Evolutionary conservation across 768 basidiomycete species (phyloP), one percentile per base, ranked within the genome.

Genomic region (Coprinopsis sp.): DNA sequence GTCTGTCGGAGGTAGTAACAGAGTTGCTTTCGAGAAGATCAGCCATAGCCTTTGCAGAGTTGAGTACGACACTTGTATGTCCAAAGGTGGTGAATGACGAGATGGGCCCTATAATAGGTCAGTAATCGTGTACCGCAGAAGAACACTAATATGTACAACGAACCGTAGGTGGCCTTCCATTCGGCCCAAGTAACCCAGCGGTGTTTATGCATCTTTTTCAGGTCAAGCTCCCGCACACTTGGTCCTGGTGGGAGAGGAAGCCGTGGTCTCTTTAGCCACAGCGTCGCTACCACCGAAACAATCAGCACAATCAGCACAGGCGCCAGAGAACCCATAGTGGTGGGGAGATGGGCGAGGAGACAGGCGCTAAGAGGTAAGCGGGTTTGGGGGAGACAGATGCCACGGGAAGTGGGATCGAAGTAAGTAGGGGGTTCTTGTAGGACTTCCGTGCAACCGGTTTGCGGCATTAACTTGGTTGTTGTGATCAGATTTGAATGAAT

Each of bases 1-100:
- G 76, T 25, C 77, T 61, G 50, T 76, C 76, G 4, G 77, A 77
- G 51, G 79, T 78, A 36, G 75, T 69, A 11, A 55, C 57, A 7
- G 74, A 72, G 10, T 75, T 70, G 25, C 62, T 58, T 37, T 77
- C 76, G 28, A 81, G 64, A 11, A 81, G 63, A 37, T 77, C 75
- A 23, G 62, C 54, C 2, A 67, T 72, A 8, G 67, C 62, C 43
- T 64, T 64, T 29, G 63, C 62, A 14, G 68, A 68, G 59, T 75
- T 79, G 18, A 81, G 57, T 48, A 79, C 58, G 37, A 81, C 61
- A 12, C 71, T 62, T n/a, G 19, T 22, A 29, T 49, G 42, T 4
- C 40, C 39, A 16, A 44, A 25, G 3, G 42, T 28, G 5, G 39
- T 16, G 3, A 22, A 42, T 11, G 40, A 49, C 13, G 40, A 33